Evolutionary conservation across 1,284 basidiomycete species (phyloP), one percentile per base, ranked within the genome.

Genomic region (Tetrapyrgos nigripes): DNA sequence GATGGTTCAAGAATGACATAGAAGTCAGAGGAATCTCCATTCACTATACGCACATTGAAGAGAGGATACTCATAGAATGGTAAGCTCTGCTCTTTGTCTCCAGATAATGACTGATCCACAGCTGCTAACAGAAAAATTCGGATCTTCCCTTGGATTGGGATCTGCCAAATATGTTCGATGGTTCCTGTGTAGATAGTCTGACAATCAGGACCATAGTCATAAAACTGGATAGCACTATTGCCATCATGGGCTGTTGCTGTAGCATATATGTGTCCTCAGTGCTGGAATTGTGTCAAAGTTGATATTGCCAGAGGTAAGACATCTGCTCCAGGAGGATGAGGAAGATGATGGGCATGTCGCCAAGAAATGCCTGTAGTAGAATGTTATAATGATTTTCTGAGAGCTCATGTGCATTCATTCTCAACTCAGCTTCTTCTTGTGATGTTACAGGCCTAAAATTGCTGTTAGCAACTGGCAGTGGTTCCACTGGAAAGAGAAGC

Each of bases 191-290:
- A 33, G 31, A 33, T 33, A 26, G 31, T 24, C 50, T 57, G 17
- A 19, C 19, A 2, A 56, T 31, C 31, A 17, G 37, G 40, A 3
- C 51, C 40, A 10, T 51, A 63, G 49, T 67, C 26, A 10, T 44
- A 55, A 52, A 70, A 69, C 26, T 63, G 61, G 23, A 71, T 63
- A 27, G 61, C 62, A 50, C 68, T 68, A 53, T 70, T 70, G 9
- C 65, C 63, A 35, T 53, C 29, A 53, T 72, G 68, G 11, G 58
- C 61, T 13, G 54, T 48, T 64, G 63, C 60, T 65, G 45, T 63
- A 68, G 11, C 60, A 64, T 3, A 26, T 24, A 33, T 33, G 31
- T 33, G 8, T 37, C 33, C 50, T 24, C 24, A 50, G 44, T 45
- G 65, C 61, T 17, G 67, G 60, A 40, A 68, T 60, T 47, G 68